A percentile compares a stretch with the other conserved stretches of the same genome.
Evolutionary conservation across 257 asterid genomes (phyloP).

Genomic region (Solanum chiquidenum): DNA sequence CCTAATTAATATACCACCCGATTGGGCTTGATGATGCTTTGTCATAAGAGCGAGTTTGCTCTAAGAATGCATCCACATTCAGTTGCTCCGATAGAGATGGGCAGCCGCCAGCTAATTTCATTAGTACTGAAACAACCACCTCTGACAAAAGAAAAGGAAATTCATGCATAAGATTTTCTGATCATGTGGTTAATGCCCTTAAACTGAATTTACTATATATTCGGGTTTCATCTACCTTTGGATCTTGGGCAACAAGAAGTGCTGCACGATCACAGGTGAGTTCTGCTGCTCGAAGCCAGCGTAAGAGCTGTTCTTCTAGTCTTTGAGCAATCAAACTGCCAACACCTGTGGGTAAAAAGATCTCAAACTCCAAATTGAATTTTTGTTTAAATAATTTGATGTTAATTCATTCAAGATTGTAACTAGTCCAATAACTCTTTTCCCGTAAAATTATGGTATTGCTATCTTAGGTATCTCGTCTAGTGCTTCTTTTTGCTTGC

Average conservation of each 20-base stretch:
- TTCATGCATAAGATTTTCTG: background rate
- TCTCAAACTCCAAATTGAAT: no score
- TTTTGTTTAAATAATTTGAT: no score
- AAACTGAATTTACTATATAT: background rate
- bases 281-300: conserved; percentile 96
- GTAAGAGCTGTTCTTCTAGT: conserved; percentile 80
- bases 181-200: conserved; percentile 6
- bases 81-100: conserved; percentile 88
- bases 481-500: background rate
- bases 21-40: conserved; percentile 83
- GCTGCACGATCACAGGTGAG: conserved; percentile 95
- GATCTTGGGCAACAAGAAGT: conserved; percentile 83
- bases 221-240: conserved; percentile 49
- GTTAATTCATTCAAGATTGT: no score
- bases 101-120: conserved; percentile 98
- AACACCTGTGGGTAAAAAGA: conserved; percentile 35
- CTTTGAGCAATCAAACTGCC: conserved; percentile 83
- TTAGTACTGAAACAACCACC: conserved; percentile 92
- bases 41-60: conserved; percentile 96
- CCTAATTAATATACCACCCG: conserved; percentile 92
- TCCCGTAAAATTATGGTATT: no score
- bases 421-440: no score
- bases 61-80: conserved; percentile 88
- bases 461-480: no score
- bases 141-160: conserved; percentile 27